Evolutionary conservation across 352 stramenopile genomes (phyloP).

Genomic region (Phytopythium chamaehyphon): DNA sequence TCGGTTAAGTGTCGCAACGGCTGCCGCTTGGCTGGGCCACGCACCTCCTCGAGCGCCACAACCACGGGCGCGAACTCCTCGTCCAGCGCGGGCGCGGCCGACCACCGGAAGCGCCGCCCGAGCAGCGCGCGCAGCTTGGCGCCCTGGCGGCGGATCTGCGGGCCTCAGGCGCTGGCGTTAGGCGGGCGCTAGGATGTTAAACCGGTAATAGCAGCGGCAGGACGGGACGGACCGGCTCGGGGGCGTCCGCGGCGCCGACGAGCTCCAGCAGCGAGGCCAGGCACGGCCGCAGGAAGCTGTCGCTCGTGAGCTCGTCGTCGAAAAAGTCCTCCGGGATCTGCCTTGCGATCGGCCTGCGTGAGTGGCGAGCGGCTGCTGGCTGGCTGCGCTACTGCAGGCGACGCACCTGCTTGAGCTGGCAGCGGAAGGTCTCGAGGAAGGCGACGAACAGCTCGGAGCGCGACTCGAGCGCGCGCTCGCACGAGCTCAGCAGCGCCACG

Average conservation of each 20-base stretch:
- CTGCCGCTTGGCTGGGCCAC: too few species aligned
- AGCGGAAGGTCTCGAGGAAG: constrained; percentile 55
- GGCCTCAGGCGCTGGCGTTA: too few species aligned
- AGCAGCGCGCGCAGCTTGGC: constrained; percentile 30
- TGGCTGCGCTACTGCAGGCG: too few species aligned
- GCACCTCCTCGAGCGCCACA: constrained; percentile 35
- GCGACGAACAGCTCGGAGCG: constrained; percentile 42
- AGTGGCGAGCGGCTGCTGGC: too few species aligned
- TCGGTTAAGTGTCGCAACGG: too few species aligned
- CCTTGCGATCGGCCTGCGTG: too few species aligned
- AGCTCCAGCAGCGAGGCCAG: constrained; percentile 65
- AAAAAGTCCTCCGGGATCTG: constrained; percentile 75
- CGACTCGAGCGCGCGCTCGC: constrained; percentile 40
- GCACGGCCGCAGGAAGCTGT: constrained; percentile 63
- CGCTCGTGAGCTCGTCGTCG: constrained; percentile 46
- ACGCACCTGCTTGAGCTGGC: constrained; percentile 62
- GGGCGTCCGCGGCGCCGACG: constrained; percentile 35
- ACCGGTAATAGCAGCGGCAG: too few species aligned
- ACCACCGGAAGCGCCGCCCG: constrained; percentile 32
- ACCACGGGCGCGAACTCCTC: constrained; percentile 44
- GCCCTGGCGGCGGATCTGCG: constrained; percentile 27
- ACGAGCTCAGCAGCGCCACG: constrained; percentile 54
- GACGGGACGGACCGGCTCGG: constrained; percentile 29
- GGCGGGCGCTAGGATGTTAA: too few species aligned
- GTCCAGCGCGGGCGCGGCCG: constrained; percentile 19